Evolutionary conservation across 805 yeast genomes (phyloP).

Genomic region (Nakazawaea ernobii): DNA sequence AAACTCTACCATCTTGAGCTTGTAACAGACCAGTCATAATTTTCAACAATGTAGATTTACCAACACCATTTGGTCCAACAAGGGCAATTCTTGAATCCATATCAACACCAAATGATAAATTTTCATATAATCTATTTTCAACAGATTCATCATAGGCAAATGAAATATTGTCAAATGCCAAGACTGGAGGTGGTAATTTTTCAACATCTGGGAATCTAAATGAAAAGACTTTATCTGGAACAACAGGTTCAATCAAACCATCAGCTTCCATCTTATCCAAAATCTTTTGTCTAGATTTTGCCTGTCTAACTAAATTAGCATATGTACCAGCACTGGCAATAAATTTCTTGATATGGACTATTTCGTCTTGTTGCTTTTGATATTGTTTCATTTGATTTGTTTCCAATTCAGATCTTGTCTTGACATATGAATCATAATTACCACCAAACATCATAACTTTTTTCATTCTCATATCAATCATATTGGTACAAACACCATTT

Average conservation of each 20-base stretch:
- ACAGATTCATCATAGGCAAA: constrained; percentile 81
- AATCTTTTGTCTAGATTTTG: constrained; percentile 98
- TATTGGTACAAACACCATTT: constrained; percentile 96
- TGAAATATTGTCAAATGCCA: constrained; percentile 92
- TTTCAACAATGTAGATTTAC: constrained; percentile 93
- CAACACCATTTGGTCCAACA: constrained; percentile 99
- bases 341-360: constrained; percentile 95
- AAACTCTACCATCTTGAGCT: constrained; percentile 92
- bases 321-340: constrained; percentile 99
- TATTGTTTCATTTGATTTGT: constrained; percentile 98
- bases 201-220: constrained; percentile 94
- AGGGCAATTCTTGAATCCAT: constrained; percentile 98
- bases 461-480: constrained; percentile 95
- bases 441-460: constrained; percentile 81
- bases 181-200: constrained; percentile 97
- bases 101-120: constrained; percentile 95
- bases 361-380: constrained; percentile 97
- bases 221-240: constrained; percentile 86
- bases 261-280: constrained; percentile 99
- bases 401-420: constrained; percentile 91
- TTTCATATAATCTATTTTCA: constrained; percentile 84
- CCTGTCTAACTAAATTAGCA: constrained; percentile 97
- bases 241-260: constrained; percentile 91
- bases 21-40: constrained; percentile 92
- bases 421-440: constrained; percentile 94